Conservation (phyloP, 257 asterid species). For the Coffea eugenioides region DNA sequence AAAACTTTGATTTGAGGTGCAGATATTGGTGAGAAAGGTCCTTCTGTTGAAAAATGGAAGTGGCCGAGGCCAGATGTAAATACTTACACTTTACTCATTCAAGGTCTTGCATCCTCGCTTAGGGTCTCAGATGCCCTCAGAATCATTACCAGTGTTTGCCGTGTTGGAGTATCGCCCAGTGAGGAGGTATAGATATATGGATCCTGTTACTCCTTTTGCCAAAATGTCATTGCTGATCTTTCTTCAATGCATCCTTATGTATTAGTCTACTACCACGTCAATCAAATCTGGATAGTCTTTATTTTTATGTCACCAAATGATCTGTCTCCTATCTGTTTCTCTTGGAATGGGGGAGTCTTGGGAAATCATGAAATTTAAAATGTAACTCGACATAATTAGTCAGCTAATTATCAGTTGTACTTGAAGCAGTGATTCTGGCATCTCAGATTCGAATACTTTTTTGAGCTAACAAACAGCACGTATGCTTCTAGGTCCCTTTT, state of each 20-base stretch:
- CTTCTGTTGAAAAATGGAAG: slow-evolving; percentile 60
- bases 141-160: slow-evolving; percentile 66
- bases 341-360: not conserved
- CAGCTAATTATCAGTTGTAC: not conserved
- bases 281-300: no score
- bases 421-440: not conserved
- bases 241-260: not conserved
- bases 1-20: slow-evolving; percentile 16
- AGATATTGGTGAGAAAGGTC: slow-evolving; percentile 45
- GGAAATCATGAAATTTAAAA: not conserved
- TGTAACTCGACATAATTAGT: not conserved
- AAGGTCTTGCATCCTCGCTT: slow-evolving; percentile 68
- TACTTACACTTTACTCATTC: slow-evolving; percentile 59
- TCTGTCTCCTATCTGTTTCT: not conserved
- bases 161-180: slow-evolving; percentile 79
- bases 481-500: slow-evolving; percentile 69
- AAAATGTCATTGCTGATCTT: slow-evolving; percentile 1
- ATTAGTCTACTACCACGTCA: not conserved
- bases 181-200: slow-evolving; percentile 61
- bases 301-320: not conserved
- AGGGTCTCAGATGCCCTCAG: slow-evolving; percentile 86
- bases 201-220: not conserved
- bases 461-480: not conserved
- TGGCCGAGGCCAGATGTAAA: slow-evolving; percentile 89
- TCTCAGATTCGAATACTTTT: not conserved